Evolutionary conservation across 805 yeast species (phyloP), one percentile per base, ranked within the genome.

Genomic region (Candida insectalens): DNA sequence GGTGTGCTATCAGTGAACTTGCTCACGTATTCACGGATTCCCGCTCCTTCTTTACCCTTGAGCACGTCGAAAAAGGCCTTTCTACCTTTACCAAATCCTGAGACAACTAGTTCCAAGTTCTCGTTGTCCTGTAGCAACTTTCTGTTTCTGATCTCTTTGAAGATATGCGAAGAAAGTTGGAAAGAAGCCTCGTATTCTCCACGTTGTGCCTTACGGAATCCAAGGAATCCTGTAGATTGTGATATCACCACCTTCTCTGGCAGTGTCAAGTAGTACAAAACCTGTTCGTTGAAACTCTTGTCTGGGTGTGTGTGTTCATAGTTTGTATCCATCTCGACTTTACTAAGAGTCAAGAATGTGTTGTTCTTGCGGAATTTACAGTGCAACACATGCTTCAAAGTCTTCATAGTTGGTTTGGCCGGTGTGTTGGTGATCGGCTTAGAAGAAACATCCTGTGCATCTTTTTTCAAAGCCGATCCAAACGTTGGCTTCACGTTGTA

Each of bases 151-250:
- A 89, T 82, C 43, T 67, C 55, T 41, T 76, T 69, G 58, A 89
- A 85, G 60, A 83, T 66, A 42, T 71, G 72, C 4, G 87, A 64
- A 12, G 87, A 64, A 7, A 89, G 79, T 55, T 87, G 96, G 65
- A 80, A 88, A 10, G 81, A 81, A 1, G 95, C 96, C 59, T 89
- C 98, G 50, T 83, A 84, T 56, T 85, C 95, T 32, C 94, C 84
- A 59, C 96, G 76, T 36, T 85, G 85, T 13, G 92, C 74, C 50
- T 87, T 85, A 50, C 85, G 72, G 65, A 87, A 89, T 3, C 97
- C 98, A 33, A 85, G 64, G 51, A 72, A 74, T 33, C 98, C 98
- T 0, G 95, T 80, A 6, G 84, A 71, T 33, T 83, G 61, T 16
- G 79, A 72, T 29, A 79, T 53, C 42, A 72, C 68, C 19, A 80